Evolutionary conservation across 202 grass and related monocot species (phyloP), one percentile per base, ranked within the genome.

Genomic region (Sporobolus alterniflorus): DNA sequence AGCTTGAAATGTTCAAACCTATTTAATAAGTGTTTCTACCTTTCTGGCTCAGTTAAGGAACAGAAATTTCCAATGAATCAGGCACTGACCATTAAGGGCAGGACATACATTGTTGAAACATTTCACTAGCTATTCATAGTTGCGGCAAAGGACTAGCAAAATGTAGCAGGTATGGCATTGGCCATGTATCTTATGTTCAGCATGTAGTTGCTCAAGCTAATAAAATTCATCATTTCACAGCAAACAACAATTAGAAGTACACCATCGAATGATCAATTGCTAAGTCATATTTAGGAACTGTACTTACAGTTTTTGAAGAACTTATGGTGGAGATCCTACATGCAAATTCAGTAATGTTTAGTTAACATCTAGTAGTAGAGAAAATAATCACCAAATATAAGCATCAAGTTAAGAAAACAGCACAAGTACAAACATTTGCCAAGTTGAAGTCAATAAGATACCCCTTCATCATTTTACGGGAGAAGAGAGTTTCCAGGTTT

Each of bases 371-470:
- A 31, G 41, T 26, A 75, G 49, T 75, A 68, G 44, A 85, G 1
- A 61, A 64, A 83, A 87, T 17, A 64, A 51, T 41, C 50, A 75
- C 59, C 52, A 74, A 60, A 74, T 44, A 43, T 71, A 78, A 78
- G 39, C 34, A 77, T 86, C 18, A 76, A 66, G 51, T 75, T 56
- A 67, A 69, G 33, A 68, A 18, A 65, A 49, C 54, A 50, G 34
- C 42, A 56, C 20, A 76, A 5, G 52, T 17, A 91, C 96, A 89
- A 78, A 96, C 96, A 89, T 74, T 89, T 87, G 96, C 96, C 68
- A 96, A 84, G 85, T 99, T 99, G 57, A 99, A 99, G 81, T 99
- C 96, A 89, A 99, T 92, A 54, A 99, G 93, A 86, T 92, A 96
- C 31, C 96, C 96, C 70, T 65, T 99, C 31, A 65, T 71, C 24